Percentiles rank a stretch among this genome's conserved stretches.
phyloP scores from a whole-genome alignment of 768 basidiomycete species.

The Hortiboletus campestris region DNA sequence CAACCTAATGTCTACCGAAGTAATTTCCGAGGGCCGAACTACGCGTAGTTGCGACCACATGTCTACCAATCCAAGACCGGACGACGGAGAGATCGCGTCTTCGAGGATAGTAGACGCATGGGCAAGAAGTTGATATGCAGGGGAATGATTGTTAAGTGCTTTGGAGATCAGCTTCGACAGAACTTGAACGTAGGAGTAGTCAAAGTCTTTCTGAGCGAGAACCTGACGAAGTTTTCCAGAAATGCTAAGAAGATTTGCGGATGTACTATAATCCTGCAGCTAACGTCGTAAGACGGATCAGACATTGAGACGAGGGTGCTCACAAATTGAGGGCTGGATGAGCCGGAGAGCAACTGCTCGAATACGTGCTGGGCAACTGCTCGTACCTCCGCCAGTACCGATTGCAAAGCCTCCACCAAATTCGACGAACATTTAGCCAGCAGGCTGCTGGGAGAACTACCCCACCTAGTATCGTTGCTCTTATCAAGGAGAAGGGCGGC shows the following conservation, averaged over 20 bases:
- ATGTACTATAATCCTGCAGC: slow-evolving; percentile 35
- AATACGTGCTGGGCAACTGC: slow-evolving; percentile 17
- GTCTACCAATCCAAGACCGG: slow-evolving; percentile 69
- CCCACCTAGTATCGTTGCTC: slow-evolving; percentile 16
- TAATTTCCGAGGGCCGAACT: slow-evolving; percentile 14
- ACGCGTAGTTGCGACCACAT: slow-evolving; percentile 61
- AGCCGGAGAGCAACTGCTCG: slow-evolving; percentile 18
- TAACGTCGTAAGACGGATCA: not conserved
- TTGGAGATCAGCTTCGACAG: slow-evolving; percentile 53
- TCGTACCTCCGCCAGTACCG: slow-evolving; percentile 21
- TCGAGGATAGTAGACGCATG: slow-evolving; percentile 41
- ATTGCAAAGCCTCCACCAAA: slow-evolving; percentile 21
- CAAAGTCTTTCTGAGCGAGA: slow-evolving; percentile 40
- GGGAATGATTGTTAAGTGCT: slow-evolving; percentile 36
- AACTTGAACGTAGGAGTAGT: slow-evolving; percentile 67
- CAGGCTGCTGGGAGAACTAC: not conserved
- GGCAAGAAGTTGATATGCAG: slow-evolving; percentile 34
- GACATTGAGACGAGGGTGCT: slow-evolving; percentile 7
- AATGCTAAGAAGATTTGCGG: slow-evolving; percentile 38
- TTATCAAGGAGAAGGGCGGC: slow-evolving; percentile 40
- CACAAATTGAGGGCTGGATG: slow-evolving; percentile 19
- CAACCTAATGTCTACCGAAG: slow-evolving; percentile 17
- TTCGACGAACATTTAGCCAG: slow-evolving; percentile 8
- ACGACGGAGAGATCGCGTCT: slow-evolving; percentile 52
- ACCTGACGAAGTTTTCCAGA: slow-evolving; percentile 45